Conservation (phyloP, 306 rosid genomes). For the Vicia faba region DNA sequence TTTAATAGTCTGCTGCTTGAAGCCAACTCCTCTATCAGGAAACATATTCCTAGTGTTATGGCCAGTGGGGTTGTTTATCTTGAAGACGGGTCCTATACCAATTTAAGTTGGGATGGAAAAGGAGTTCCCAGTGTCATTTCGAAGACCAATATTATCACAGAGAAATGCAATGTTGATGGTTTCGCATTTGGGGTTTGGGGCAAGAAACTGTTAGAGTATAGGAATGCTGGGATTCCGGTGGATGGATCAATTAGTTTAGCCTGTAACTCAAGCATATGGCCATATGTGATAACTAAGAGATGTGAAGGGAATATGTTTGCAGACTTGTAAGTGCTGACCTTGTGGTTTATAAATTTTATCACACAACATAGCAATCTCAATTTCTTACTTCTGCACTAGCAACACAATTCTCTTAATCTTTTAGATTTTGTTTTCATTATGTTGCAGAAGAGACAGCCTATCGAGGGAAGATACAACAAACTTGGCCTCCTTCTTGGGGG, state of each 20-base stretch:
- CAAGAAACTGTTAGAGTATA: constrained; percentile 64
- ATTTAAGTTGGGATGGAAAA: constrained; percentile 84
- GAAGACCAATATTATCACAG: constrained; percentile 53
- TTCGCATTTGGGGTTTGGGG: constrained; percentile 82
- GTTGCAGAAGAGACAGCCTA: constrained; percentile 75
- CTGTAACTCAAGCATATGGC: constrained; percentile 68
- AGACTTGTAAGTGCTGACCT: constrained; percentile 64
- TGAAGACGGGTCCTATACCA: constrained; percentile 65
- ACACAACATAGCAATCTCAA: constrained; percentile 20
- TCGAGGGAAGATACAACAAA: constrained; percentile 62
- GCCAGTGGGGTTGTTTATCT: constrained; percentile 75
- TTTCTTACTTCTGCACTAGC: constrained; percentile 25
- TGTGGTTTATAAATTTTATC: constrained; percentile 19
- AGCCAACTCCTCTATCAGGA: constrained; percentile 66
- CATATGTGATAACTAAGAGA: constrained; percentile 73
- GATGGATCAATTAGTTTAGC: constrained; percentile 38
- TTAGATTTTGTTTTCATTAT: constrained; percentile 27
- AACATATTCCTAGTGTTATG: constrained; percentile 69
- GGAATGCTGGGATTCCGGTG: constrained; percentile 58
- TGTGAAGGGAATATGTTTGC: constrained; percentile 86
- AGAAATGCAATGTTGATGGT: constrained; percentile 42
- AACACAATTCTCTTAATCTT: constrained; percentile 27
- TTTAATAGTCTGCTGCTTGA: constrained; percentile 62
- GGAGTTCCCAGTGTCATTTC: constrained; percentile 65
- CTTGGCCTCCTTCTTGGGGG: constrained; percentile 87